Conservation (phyloP, 1,284 basidiomycete species). For the Rhodotorula glutinis region DNA sequence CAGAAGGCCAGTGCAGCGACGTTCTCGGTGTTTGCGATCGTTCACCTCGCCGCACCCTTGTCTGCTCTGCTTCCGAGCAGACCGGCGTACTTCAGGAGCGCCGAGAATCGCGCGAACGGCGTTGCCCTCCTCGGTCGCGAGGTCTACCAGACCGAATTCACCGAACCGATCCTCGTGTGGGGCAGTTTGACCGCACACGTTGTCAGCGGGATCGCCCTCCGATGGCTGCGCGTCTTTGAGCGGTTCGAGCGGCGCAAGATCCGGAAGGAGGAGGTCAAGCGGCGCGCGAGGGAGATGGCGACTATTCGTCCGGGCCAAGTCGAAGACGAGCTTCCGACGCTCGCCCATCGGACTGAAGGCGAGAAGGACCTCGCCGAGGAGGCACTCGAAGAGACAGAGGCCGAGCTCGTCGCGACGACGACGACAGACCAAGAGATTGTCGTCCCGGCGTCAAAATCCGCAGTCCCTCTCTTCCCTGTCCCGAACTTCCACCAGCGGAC, state of each 20-base stretch:
- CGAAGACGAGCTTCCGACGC: neutral
- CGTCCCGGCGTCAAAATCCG: conserved; percentile 7
- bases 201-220: conserved; percentile 24
- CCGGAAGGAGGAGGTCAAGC: conserved; percentile 10
- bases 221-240: conserved; percentile 17
- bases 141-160: conserved; percentile 37
- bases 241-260: conserved; percentile 20
- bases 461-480: neutral
- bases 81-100: conserved; percentile 7
- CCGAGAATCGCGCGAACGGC: conserved; percentile 34
- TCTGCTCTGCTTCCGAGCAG: conserved; percentile 25
- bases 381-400: conserved; percentile 19
- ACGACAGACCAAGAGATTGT: conserved; percentile 19
- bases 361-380: conserved; percentile 14
- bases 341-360: neutral
- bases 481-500: conserved; percentile 33
- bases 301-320: neutral
- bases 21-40: conserved; percentile 38
- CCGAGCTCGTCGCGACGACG: conserved; percentile 11
- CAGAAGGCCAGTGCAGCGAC: conserved; percentile 34
- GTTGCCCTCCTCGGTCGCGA: conserved; percentile 41
- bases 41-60: conserved; percentile 39
- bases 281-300: conserved; percentile 7
- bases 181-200: conserved; percentile 36
- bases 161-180: conserved; percentile 39